Evolutionary conservation across 1,284 basidiomycete species (phyloP), one percentile per base, ranked within the genome.

Genomic region (Rhodofomes roseus): DNA sequence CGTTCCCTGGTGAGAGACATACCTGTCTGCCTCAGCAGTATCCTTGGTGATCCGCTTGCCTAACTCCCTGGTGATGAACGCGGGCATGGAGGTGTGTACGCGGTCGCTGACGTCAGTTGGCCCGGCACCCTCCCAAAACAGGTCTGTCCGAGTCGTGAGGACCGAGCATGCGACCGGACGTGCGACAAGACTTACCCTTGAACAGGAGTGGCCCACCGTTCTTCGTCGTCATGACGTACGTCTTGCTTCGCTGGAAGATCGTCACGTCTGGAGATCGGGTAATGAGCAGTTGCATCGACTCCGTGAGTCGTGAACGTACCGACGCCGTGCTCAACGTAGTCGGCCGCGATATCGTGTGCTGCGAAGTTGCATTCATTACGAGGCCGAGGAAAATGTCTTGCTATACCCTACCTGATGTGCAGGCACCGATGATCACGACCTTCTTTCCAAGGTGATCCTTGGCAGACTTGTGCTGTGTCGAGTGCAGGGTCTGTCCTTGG

Each of bases 171-270:
- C n/a, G n/a, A n/a, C 31, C 4, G 11, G 31, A 34, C 31, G 11
- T 34, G 11, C 31, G n/a, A 4, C 16, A 20, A 23, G 31, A 68
- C 73, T 59, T 59, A 76, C 74, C 58, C 43, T 71, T 65, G 55
- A 80, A 70, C 61, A 75, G 71, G 8, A 65, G 71, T 12, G 70
- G 73, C 71, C 72, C 73, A 60, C 76, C 82, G 65, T 74, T 75
- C 72, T 73, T 78, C 52, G 75, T 80, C 61, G 68, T 78, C 80
- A 89, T 84, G 64, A 89, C 73, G 68, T 85, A 87, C 9, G 84
- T 89, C 3, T 82, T 78, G 34, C 77, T 77, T 27, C 87, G 78
- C 71, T 90, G 88, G 61, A 82, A 80, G 74, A 89, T 83, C 2
- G 85, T 86, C 5, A 85, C 79, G 53, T 82, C 81, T 82, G 29